Evolutionary conservation across 805 yeast species (phyloP).

Genomic region (Wickerhamomyces kurtzmanii): DNA sequence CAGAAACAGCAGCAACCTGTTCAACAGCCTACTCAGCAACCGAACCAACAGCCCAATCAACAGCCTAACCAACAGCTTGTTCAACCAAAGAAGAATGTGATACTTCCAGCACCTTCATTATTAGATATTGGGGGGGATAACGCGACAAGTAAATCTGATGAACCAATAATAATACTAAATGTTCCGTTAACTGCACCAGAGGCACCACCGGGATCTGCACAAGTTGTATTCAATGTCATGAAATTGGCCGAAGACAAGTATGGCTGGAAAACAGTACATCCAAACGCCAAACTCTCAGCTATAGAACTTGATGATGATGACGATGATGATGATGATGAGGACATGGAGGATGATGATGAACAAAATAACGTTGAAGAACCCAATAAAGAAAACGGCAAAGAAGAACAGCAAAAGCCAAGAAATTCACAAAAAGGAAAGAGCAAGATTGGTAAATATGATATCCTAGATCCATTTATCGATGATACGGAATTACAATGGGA

Average conservation of each 20-base stretch:
- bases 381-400: constrained; percentile 12
- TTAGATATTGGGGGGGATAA: too few species aligned
- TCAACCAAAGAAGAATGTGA: neutral
- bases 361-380: constrained; percentile 26
- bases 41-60: constrained; percentile 1
- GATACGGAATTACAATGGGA: constrained; percentile 90
- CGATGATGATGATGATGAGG: constrained; percentile 37
- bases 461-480: constrained; percentile 92
- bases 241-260: constrained; percentile 75
- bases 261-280: constrained; percentile 68
- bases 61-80: constrained; percentile 1
- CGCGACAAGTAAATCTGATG: too few species aligned
- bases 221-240: constrained; percentile 61
- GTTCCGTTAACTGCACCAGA: constrained; percentile 38
- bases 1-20: constrained; percentile 1
- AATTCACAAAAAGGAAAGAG: constrained; percentile 47
- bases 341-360: constrained; percentile 29
- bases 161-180: constrained; percentile 47
- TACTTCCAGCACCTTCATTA: neutral
- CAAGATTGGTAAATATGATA: constrained; percentile 84
- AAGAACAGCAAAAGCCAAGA: constrained; percentile 15
- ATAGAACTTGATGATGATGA: constrained; percentile 47
- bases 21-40: neutral
- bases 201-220: constrained; percentile 51
- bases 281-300: constrained; percentile 49